These are phyloP conservation scores for Tetrahymena thermophila DNA, from an alignment of 73 alveolate genomes.

Conservation along the genomic window DNA sequence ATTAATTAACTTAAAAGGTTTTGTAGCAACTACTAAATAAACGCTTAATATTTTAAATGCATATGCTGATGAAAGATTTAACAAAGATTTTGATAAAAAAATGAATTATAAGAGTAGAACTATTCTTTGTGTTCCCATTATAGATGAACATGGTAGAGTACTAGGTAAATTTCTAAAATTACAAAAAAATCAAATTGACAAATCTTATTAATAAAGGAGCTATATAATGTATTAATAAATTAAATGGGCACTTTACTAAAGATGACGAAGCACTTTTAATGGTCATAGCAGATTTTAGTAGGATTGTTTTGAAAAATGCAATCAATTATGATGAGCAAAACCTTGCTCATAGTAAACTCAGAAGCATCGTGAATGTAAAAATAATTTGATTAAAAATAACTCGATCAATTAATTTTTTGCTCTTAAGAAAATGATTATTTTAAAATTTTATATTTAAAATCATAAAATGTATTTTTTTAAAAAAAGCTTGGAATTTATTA, in stretches of 20 bases:
- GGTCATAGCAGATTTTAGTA: slow-evolving; percentile 23
- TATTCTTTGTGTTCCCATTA: slow-evolving; percentile 50
- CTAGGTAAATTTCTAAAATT: slow-evolving; percentile 15
- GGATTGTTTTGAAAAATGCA: slow-evolving; percentile 32
- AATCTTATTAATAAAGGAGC: slow-evolving; percentile 1
- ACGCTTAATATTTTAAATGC: slow-evolving; percentile 49
- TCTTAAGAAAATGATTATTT: no score
- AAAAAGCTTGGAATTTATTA: neutral
- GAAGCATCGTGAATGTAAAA: slow-evolving; percentile 19
- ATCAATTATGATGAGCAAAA: slow-evolving; percentile 30
- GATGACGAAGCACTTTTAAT: slow-evolving; percentile 43
- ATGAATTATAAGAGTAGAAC: slow-evolving; percentile 45
- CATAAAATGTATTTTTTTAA: neutral
- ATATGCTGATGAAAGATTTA: slow-evolving; percentile 56
- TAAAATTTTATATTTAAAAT: no score
- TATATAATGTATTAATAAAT: slow-evolving; percentile 41
- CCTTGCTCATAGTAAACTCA: slow-evolving; percentile 20
- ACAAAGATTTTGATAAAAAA: slow-evolving; percentile 51
- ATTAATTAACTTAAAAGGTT: neutral
- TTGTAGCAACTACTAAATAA: slow-evolving; percentile 40
- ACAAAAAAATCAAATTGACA: slow-evolving; percentile 14
- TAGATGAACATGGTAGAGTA: slow-evolving; percentile 5
- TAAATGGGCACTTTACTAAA: slow-evolving; percentile 50
- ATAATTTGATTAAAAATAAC: no score
- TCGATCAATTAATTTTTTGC: no score